These are phyloP conservation scores for Apostasia ramifera DNA, from an alignment of 106 monocot genomes.

Conservation along the genomic window DNA sequence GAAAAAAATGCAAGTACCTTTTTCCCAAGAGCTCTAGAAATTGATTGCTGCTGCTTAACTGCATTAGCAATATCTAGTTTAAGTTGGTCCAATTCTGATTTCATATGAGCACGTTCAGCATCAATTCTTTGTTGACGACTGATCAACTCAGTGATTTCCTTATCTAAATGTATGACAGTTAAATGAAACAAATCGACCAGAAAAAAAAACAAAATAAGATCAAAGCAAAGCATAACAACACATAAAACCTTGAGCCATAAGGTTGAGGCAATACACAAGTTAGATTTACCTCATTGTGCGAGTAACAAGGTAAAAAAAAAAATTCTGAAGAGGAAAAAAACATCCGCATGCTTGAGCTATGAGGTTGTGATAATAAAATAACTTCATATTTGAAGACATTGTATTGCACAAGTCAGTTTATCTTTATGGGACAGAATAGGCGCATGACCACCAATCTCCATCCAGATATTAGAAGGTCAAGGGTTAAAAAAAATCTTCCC, in stretches of 20 bases:
- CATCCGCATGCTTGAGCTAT: too few relatives aligned
- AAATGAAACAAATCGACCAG: conserved; percentile 22
- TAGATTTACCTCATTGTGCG: too few relatives aligned
- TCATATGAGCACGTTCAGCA: conserved; percentile 65
- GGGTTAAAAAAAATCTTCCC: too few relatives aligned
- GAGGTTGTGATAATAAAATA: too few relatives aligned
- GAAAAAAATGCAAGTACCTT: conserved; percentile 40
- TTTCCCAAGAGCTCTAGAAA: conserved; percentile 67
- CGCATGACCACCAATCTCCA: too few relatives aligned
- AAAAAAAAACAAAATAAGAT: neutral
- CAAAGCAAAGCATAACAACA: neutral
- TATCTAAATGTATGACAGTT: conserved; percentile 81
- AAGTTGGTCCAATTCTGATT: conserved; percentile 77
- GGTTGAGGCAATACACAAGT: neutral
- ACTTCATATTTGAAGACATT: too few relatives aligned
- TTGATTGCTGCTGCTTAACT: conserved; percentile 66
- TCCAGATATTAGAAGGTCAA: too few relatives aligned
- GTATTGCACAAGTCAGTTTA: too few relatives aligned
- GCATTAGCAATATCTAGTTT: conserved; percentile 73
- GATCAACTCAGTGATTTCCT: conserved; percentile 68
- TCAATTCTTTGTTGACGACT: conserved; percentile 88
- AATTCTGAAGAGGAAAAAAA: too few relatives aligned
- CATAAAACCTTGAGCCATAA: neutral
- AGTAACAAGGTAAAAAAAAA: too few relatives aligned
- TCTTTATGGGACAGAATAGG: too few relatives aligned